Percentiles rank a stretch among this genome's conserved stretches.
Evolutionary conservation across 177 flowering plant genomes (phyloP).

Genomic region (Vitis hybrid): DNA sequence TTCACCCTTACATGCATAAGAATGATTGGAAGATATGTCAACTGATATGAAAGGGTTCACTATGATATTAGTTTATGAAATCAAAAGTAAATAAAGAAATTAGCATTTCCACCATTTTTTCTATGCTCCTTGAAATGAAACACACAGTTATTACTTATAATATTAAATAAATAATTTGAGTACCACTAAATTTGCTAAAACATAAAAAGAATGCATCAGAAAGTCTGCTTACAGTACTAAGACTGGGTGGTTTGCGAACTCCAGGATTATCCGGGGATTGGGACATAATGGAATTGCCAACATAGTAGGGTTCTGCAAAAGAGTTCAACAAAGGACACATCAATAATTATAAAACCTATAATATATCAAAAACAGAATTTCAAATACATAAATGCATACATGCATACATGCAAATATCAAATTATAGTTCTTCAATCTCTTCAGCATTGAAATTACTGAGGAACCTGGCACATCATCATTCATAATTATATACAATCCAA

Average conservation of each 20-base stretch:
- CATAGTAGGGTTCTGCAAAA: slow-evolving; percentile 40
- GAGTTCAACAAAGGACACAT: slow-evolving; percentile 4
- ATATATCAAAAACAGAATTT: not conserved
- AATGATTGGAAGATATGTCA: too few species aligned
- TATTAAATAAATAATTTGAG: not conserved
- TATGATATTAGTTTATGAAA: too few species aligned
- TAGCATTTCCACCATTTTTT: not conserved
- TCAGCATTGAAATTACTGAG: too few species aligned
- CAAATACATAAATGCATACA: not conserved
- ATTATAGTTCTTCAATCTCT: too few species aligned
- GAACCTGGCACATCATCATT: too few species aligned
- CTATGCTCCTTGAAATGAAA: not conserved
- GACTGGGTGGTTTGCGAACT: slow-evolving; percentile 26
- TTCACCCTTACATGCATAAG: too few species aligned
- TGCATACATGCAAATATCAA: not conserved
- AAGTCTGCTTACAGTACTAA: slow-evolving; percentile 42
- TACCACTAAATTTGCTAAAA: not conserved
- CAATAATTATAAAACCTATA: not conserved
- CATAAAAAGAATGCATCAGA: slow-evolving; percentile 7
- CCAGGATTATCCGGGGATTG: slow-evolving; percentile 32
- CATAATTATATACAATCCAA: too few species aligned
- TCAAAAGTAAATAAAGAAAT: not conserved
- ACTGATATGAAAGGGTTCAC: too few species aligned
- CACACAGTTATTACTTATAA: not conserved
- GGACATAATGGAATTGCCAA: slow-evolving; percentile 26